Evolutionary conservation across 768 basidiomycete species (phyloP).

Genomic region (Termitomyces titanicus): DNA sequence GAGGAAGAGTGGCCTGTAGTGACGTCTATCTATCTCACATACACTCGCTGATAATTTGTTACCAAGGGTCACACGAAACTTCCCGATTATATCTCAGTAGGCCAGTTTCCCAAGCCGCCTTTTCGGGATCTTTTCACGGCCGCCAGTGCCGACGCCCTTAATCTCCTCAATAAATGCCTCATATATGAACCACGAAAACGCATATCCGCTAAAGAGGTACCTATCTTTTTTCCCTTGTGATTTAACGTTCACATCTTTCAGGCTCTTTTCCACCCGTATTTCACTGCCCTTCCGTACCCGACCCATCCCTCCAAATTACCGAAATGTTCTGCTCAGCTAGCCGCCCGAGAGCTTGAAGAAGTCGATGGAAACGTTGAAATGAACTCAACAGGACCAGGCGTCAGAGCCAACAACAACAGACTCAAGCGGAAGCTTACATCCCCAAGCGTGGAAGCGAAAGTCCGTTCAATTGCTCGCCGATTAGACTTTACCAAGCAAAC

Average conservation of each 20-base stretch:
- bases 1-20: slow-evolving; percentile 97
- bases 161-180: slow-evolving; percentile 76
- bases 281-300: slow-evolving; percentile 81
- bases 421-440: slow-evolving; percentile 72
- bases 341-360: slow-evolving; percentile 65
- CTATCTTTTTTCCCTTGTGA: neutral
- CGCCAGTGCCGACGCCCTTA: slow-evolving; percentile 80
- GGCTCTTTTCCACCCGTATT: slow-evolving; percentile 88
- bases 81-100: slow-evolving; percentile 85
- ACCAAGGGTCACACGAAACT: slow-evolving; percentile 83
- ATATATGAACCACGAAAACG: slow-evolving; percentile 84
- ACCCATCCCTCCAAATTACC: slow-evolving; percentile 88
- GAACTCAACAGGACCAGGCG: slow-evolving; percentile 43
- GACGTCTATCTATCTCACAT: slow-evolving; percentile 6
- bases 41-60: neutral
- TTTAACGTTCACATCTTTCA: slow-evolving; percentile 23
- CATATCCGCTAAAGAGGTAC: slow-evolving; percentile 74
- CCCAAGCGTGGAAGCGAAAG: slow-evolving; percentile 43
- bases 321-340: slow-evolving; percentile 50
- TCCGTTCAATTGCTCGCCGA: slow-evolving; percentile 62
- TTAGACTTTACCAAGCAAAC: slow-evolving; percentile 63
- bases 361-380: slow-evolving; percentile 70
- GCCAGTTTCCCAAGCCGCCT: slow-evolving; percentile 79
- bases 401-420: slow-evolving; percentile 51
- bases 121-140: slow-evolving; percentile 89